These are phyloP conservation scores for Diplodia corticola DNA, from an alignment of 2,329 filamentous ascomycete genomes.

Conservation along the genomic window DNA sequence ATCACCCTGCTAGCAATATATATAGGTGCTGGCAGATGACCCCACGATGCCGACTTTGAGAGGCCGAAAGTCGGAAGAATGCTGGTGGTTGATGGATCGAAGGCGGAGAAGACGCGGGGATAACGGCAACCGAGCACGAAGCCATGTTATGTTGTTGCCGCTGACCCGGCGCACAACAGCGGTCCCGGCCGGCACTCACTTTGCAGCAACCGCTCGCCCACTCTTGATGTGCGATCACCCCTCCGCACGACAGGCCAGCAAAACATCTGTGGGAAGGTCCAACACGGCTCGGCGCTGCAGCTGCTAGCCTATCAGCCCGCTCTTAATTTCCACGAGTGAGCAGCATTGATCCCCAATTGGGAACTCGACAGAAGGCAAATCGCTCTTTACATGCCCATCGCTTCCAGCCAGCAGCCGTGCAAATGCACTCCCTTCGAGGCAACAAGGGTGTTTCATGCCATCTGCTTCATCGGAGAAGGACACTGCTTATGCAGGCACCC, in stretches of 20 bases:
- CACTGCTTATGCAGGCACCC: not conserved
- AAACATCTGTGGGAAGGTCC: not conserved
- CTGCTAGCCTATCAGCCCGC: constrained; percentile 7
- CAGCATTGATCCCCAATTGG: no score
- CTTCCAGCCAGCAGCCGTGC: not conserved
- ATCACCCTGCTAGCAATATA: not conserved
- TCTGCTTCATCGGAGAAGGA: not conserved
- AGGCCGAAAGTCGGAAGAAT: not conserved
- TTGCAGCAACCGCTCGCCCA: not conserved
- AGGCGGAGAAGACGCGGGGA: constrained; percentile 5
- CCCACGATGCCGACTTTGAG: not conserved
- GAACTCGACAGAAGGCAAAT: not conserved
- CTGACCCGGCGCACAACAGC: fast-evolving
- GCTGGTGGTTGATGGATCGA: not conserved
- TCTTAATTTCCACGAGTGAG: not conserved
- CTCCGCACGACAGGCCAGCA: not conserved
- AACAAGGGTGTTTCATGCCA: not conserved
- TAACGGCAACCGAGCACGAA: not conserved
- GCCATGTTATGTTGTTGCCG: constrained; percentile 4
- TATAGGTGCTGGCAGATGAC: not conserved
- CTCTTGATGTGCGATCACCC: constrained; percentile 17
- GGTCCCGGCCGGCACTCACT: not conserved
- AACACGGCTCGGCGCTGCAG: constrained; percentile 5
- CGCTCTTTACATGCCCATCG: no score
- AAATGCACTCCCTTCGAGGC: not conserved